Evolutionary conservation across 2,329 filamentous ascomycete genomes (phyloP).

Genomic region (Apiospora hydei): DNA sequence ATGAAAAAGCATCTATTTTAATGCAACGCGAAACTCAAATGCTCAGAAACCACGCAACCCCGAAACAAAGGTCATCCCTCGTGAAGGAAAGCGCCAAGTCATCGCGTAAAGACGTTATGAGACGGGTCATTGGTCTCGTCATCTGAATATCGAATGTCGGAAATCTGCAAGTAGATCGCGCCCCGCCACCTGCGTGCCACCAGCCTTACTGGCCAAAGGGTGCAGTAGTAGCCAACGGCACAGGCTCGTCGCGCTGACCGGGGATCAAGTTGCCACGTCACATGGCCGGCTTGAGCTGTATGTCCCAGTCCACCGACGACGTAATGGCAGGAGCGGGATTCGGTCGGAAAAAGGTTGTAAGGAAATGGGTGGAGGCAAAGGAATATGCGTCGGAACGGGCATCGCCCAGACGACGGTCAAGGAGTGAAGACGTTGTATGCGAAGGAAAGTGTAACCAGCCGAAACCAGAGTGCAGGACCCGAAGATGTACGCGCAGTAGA

Average conservation of each 20-base stretch:
- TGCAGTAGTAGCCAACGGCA: conserved; percentile 11
- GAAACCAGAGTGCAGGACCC: conserved; percentile 24
- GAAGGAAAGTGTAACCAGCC: conserved; percentile 23
- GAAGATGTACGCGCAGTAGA: conserved; percentile 24
- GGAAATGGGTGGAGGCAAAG: conserved; percentile 17
- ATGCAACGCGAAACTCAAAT: conserved; percentile 22
- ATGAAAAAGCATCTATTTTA: conserved; percentile 22
- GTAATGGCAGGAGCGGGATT: conserved; percentile 8
- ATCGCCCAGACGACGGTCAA: not conserved
- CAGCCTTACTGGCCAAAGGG: conserved; percentile 10
- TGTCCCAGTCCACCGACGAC: not conserved
- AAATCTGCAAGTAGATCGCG: conserved; percentile 9
- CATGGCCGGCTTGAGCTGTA: not conserved
- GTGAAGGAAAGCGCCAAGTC: conserved; percentile 15
- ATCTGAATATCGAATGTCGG: conserved; percentile 21
- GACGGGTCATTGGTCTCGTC: conserved; percentile 19
- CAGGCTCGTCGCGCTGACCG: not conserved
- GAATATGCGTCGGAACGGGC: conserved; percentile 14
- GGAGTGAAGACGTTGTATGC: conserved; percentile 10
- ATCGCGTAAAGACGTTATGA: conserved; percentile 21
- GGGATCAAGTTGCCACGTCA: not conserved
- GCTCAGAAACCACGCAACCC: conserved; percentile 19
- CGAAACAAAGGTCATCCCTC: conserved; percentile 20
- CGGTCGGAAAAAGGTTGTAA: conserved; percentile 2
- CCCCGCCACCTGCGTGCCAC: conserved; percentile 9